Evolutionary conservation across 345 rosid genomes (phyloP), one percentile per base, ranked within the genome.

Genomic region (Litchi chinensis): DNA sequence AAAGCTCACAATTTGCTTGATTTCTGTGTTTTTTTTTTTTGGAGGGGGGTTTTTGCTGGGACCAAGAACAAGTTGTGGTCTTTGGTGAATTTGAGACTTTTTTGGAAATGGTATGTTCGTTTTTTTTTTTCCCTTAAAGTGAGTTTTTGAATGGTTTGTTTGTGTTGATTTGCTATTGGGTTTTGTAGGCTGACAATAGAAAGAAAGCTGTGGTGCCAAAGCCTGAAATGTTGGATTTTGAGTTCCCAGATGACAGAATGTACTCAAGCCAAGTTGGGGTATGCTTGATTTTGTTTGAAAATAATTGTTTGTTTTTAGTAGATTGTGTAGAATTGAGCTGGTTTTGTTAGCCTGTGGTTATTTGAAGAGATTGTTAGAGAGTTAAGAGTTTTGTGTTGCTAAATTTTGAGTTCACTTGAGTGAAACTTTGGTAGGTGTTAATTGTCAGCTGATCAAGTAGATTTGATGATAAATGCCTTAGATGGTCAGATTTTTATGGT

Each of bases 221-320:
- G 86, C 89, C 91, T 70, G 95, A 92, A 84, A 74, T 68, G 19
- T 74, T 91, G 75, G 93, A 91, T 78, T 87, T 85, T 43, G 89
- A 88, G 68, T 83, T 92, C 44, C 87, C 90, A 3, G 77, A 86
- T 0, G 91, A 86, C 60, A 75, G 82, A 5, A 52, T 81, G 24
- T 77, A 57, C 65, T 79, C 94, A 1, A 79, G 68, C 7, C 88
- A 80, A 78, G 32, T 71, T 46, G 89, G 87, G 87, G 95, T 93
- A 89, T 46, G 80, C 41, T 75, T 46, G 37, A 24, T 19, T 37
- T 37, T 41, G 56, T 15, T 9, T 10, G 52, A 11, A 11, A 46
- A 46, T 46, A 7, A 1, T 46, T 46, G 52, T 32, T 41, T 7
- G 32, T 32, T 12, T 52, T 24, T 12, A 56, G 2, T 8, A 28